phyloP scores from a whole-genome alignment of 2,329 filamentous ascomycete genomes.

The Scedosporium aurantiacum region DNA sequence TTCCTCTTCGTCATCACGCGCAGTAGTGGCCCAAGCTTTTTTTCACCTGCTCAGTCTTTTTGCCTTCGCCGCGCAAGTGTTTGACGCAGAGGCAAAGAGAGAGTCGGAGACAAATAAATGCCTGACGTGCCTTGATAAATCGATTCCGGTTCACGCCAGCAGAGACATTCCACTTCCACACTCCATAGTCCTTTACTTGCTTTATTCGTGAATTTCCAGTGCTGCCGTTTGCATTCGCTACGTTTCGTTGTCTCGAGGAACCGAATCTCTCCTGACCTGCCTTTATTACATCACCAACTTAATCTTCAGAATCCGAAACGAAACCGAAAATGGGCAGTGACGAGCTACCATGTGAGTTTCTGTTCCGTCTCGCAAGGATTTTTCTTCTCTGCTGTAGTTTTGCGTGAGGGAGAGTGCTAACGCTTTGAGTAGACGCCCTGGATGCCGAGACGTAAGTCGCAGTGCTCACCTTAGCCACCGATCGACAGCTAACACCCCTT shows the following conservation, averaged over 20 bases:
- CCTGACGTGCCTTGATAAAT: not conserved
- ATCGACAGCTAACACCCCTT: slow-evolving; percentile 5
- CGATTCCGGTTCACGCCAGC: not conserved
- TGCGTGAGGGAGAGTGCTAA: not conserved
- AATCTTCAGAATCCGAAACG: not conserved
- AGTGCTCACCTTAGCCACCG: slow-evolving; percentile 5
- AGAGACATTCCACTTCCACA: not conserved
- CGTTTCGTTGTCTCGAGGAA: not conserved
- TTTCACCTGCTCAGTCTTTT: not conserved
- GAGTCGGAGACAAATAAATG: not conserved
- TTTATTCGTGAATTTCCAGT: not conserved
- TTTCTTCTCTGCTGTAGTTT: not conserved
- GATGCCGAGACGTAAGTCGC: slow-evolving; percentile 78
- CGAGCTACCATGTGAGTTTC: not conserved
- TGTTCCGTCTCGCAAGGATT: not conserved
- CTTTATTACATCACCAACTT: not conserved
- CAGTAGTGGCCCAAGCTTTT: not conserved
- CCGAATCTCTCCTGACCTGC: not conserved
- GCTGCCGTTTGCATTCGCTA: not conserved
- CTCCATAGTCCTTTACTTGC: not conserved
- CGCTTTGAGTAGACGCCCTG: slow-evolving; percentile 62
- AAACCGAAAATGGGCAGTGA: not conserved
- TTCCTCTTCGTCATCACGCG: slow-evolving; percentile 5
- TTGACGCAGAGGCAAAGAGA: not conserved
- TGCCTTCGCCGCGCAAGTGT: not conserved